Percentiles rank a stretch among this genome's conserved stretches.
Conservation (phyloP, 2,329 filamentous ascomycete genomes). For the Mollisia scopiformis region DNA sequence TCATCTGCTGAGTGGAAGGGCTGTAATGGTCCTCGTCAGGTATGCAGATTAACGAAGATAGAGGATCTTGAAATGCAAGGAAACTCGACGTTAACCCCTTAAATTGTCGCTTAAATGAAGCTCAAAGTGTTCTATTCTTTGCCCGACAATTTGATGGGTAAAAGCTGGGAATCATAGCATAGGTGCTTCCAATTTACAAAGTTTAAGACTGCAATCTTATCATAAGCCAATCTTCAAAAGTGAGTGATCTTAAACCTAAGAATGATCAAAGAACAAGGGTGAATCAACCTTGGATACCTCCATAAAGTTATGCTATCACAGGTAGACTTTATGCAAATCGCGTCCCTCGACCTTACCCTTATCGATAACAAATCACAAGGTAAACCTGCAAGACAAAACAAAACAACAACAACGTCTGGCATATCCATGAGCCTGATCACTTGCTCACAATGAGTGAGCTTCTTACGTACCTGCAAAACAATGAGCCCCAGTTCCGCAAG, state of each 20-base stretch:
- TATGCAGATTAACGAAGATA: not conserved
- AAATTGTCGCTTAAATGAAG: too few relatives aligned
- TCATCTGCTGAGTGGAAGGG: not conserved
- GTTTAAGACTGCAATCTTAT: too few relatives aligned
- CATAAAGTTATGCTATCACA: not conserved
- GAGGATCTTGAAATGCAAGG: not conserved
- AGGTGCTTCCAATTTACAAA: too few relatives aligned
- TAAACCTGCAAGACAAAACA: slow-evolving; percentile 2
- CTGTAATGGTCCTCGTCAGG: not conserved
- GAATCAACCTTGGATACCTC: not conserved
- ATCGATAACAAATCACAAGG: slow-evolving; percentile 19
- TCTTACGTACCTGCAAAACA: slow-evolving; percentile 64
- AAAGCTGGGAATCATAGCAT: too few relatives aligned
- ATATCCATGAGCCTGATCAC: not conserved
- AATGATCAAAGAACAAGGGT: too few relatives aligned
- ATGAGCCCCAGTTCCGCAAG: slow-evolving; percentile 65
- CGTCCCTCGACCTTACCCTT: slow-evolving; percentile 1
- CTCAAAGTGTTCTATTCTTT: too few relatives aligned
- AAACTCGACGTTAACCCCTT: not conserved
- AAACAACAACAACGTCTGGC: not conserved
- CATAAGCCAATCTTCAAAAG: too few relatives aligned
- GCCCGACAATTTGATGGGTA: too few relatives aligned
- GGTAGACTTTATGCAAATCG: not conserved
- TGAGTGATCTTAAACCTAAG: too few relatives aligned
- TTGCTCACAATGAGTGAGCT: slow-evolving; percentile 62